Base-by-base conservation (phyloP, 2,329 filamentous ascomycete genomes). In the Alternaria ethzedia region DNA sequence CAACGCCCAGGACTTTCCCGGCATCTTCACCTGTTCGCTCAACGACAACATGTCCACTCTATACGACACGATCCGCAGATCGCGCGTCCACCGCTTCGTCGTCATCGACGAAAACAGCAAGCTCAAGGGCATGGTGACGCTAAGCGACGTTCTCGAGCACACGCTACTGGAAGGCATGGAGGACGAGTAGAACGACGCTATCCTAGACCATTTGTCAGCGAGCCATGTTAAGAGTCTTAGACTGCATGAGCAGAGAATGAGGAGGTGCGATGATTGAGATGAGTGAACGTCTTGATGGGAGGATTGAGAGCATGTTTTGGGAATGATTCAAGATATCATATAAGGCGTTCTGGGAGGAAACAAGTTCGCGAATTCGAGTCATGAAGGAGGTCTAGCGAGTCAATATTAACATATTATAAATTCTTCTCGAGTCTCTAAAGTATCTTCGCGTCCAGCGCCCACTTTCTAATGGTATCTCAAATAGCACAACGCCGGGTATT, bases 141-240 rank as follows among this genome's bases (percentile, higher is more conserved):
- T 99, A 58, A 98, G 95, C 63, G 96, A 99, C 81, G 97, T 99
- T 70, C 87, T 99, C 70, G 94, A 97, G 75, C 97, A 99, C 78
- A 93, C 97, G 57, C 85, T 99, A 68, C 85, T 97, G 21, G 87
- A 93, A 71, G 92, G 92, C 56, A 90, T 93, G 75, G 89, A 88
- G 70, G 72, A 77, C 59, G 73, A 77, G 54, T 71, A 70, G 62
- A 63, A 61, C 30, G 30, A 59, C 17, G 46, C 28, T n/a, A 59
- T 57, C 50, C 47, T 43, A 41, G 23, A 52, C 44, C 54, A 54
- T 44, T 17, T 54, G 28, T 44, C 64, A 57, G 54, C 45, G 55
- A 59, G 45, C 25, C 61, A 58, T 17, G 44, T 36, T 21, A 61
- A 36, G 26, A 56, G 32, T 17, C 46, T 60, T 21, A 21, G 20